Evolutionary conservation across 768 basidiomycete genomes (phyloP).

Genomic region (Arthromyces matolae): DNA sequence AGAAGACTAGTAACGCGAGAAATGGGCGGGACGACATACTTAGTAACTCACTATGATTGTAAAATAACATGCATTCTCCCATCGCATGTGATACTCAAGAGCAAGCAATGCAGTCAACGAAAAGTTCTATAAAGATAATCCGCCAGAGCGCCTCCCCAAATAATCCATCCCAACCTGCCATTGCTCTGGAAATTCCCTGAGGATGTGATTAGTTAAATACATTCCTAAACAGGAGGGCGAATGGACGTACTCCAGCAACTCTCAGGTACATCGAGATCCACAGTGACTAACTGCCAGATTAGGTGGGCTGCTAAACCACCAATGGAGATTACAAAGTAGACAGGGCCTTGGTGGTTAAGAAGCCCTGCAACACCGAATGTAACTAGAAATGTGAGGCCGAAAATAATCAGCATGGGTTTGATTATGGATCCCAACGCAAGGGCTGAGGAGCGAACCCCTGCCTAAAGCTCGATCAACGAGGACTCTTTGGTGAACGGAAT

Average conservation of each 20-base stretch:
- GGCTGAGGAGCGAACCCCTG: conserved; percentile 1
- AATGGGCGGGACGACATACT: too few species aligned
- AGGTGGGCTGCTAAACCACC: not conserved
- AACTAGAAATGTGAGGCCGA: not conserved
- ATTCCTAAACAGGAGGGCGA: too few species aligned
- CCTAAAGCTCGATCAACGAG: not conserved
- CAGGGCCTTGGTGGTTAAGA: not conserved
- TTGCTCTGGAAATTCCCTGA: conserved; percentile 42
- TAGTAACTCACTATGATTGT: too few species aligned
- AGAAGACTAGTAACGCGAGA: too few species aligned
- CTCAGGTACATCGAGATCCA: not conserved
- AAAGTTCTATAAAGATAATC: conserved; percentile 26
- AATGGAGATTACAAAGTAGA: not conserved
- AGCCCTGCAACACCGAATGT: not conserved
- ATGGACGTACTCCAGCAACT: not conserved
- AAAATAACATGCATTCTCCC: too few species aligned
- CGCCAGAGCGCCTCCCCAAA: conserved; percentile 37
- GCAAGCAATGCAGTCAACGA: too few species aligned
- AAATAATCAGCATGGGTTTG: not conserved
- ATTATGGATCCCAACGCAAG: not conserved
- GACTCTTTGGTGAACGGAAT: too few species aligned
- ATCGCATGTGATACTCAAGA: too few species aligned
- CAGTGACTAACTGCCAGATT: not conserved
- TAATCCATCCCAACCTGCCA: conserved; percentile 39
- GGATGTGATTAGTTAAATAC: not conserved